Conservation (phyloP, 441 rosid species). For the Euphorbia celastroides region DNA sequence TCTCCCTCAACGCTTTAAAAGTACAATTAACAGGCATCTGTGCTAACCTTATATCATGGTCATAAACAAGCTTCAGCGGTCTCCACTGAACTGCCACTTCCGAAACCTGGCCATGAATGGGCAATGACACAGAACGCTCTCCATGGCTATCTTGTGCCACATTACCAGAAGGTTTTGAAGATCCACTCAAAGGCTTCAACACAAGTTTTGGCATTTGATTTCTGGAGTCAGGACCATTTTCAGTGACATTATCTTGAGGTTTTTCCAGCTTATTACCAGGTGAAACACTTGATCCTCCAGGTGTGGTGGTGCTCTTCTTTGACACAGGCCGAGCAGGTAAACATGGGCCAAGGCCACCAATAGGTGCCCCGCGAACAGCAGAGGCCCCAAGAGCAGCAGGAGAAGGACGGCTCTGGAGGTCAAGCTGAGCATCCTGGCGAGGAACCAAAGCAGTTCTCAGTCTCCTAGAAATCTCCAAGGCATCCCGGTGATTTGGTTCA, state of each 20-base stretch:
- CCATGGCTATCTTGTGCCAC: conserved; percentile 24
- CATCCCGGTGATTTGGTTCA: conserved; percentile 71
- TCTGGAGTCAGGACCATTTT: conserved; percentile 51
- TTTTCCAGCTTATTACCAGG: conserved; percentile 47
- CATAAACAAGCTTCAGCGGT: conserved; percentile 82
- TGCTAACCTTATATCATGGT: conserved; percentile 78
- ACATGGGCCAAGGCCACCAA: conserved; percentile 81
- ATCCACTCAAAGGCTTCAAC: conserved; percentile 47
- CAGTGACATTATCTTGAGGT: conserved; percentile 31
- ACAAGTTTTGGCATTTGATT: conserved; percentile 43
- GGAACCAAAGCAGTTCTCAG: conserved; percentile 60
- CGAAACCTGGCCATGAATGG: conserved; percentile 20
- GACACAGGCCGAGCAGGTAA: conserved; percentile 64
- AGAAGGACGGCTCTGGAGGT: conserved; percentile 80
- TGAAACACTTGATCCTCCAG: conserved; percentile 29
- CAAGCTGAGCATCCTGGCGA: conserved; percentile 69
- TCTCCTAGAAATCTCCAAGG: conserved; percentile 55
- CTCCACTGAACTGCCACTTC: conserved; percentile 48
- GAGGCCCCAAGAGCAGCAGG: conserved; percentile 97
- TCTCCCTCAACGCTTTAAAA: conserved; percentile 73
- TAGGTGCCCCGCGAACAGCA: conserved; percentile 89
- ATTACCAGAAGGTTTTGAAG: conserved; percentile 36
- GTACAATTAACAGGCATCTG: conserved; percentile 80
- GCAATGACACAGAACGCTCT: conserved; percentile 24
- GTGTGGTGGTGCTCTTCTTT: conserved; percentile 45